These are phyloP conservation scores for Drechmeria coniospora DNA, from an alignment of 2,329 filamentous ascomycete genomes.

Conservation along the genomic window DNA sequence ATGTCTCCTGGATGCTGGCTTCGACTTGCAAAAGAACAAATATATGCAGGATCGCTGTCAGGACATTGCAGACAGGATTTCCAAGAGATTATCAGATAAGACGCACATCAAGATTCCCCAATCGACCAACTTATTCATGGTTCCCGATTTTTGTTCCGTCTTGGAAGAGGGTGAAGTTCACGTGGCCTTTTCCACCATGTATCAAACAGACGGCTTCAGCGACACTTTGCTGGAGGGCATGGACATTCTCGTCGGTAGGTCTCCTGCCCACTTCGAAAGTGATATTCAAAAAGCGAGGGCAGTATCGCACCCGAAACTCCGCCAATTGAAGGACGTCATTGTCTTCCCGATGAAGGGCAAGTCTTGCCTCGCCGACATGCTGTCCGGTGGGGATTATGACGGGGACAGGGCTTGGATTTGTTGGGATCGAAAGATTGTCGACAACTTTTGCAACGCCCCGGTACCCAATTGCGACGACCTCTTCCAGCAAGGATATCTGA, in stretches of 20 bases:
- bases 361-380: constrained; percentile 48
- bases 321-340: constrained; percentile 60
- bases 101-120: constrained; percentile 45
- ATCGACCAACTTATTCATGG: constrained; percentile 50
- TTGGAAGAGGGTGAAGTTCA: constrained; percentile 53
- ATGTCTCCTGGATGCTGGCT: constrained; percentile 44
- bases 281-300: constrained; percentile 57
- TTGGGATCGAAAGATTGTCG: constrained; percentile 52
- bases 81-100: constrained; percentile 35
- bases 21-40: constrained; percentile 30
- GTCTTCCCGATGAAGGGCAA: constrained; percentile 55
- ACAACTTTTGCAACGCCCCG: constrained; percentile 48
- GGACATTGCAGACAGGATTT: constrained; percentile 33
- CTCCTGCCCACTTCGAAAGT: constrained; percentile 52
- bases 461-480: constrained; percentile 22
- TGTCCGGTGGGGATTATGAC: constrained; percentile 72
- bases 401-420: constrained; percentile 67
- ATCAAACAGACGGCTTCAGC: constrained; percentile 36
- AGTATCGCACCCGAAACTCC: constrained; percentile 43
- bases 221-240: constrained; percentile 38
- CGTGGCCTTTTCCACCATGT: constrained; percentile 51
- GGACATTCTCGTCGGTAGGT: constrained; percentile 52
- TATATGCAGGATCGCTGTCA: constrained; percentile 33
- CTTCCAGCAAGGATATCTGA: constrained; percentile 28
- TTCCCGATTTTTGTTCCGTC: constrained; percentile 48